Base-by-base conservation (phyloP, 345 rosid species). In the Euclidium syriacum region DNA sequence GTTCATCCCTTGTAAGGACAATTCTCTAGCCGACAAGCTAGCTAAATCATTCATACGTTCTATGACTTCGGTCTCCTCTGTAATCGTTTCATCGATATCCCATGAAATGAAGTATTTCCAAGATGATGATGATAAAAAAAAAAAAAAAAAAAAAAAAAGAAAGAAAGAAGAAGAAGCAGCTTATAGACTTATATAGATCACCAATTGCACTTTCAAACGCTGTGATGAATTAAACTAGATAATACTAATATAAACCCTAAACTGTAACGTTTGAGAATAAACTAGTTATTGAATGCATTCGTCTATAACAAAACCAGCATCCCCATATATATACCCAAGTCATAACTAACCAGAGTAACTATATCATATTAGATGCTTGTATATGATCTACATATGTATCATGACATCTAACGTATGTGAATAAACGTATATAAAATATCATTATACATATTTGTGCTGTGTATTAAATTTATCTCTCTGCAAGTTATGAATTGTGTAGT, bases 391-490 rank as follows among this genome's bases (percentile, higher is more conserved):
- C 8, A 40, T 27, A 51, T n/a, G n/a, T n/a, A n/a, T 29, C 11
- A 27, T 19, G 14, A 33, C 46, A 42, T 10, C 25, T 64, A 44
- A 34, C 38, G 22, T 65, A 65, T 33, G 36, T 36, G 55, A 33
- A 19, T 25, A 66, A 35, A 40, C 47, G 11, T 15, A 32, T 29
- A 29, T 29, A 49, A 15, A 33, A 29, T 39, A 46, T 47, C 5
- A 36, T 10, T 36, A 49, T 33, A n/a, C n/a, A n/a, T n/a, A n/a
- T n/a, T n/a, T n/a, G n/a, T n/a, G n/a, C n/a, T n/a, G n/a, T n/a
- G n/a, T n/a, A 57, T 39, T 57, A 27, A 56, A 19, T 39, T 34
- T 48, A 49, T 56, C 54, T 46, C 54, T 46, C 64, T 56, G 49
- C 40, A 56, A 34, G 15, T 34, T 47, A 44, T 30, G 52, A n/a